Evolutionary conservation across 208 protist species (phyloP).

Genomic region (Trypanosomatidae sp.): DNA sequence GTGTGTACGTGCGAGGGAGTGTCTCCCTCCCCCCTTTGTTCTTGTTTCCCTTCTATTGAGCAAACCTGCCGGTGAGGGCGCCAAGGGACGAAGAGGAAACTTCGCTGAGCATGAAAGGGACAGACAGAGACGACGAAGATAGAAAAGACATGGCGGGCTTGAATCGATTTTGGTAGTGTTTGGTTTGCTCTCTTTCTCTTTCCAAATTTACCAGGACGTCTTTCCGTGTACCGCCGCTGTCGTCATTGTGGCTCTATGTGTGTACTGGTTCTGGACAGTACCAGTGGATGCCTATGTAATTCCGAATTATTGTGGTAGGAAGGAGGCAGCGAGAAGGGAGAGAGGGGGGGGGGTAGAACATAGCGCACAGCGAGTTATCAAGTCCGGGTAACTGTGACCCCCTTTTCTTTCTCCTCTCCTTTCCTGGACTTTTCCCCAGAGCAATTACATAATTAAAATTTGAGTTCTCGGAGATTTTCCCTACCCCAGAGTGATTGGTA

Average conservation of each 20-base stretch:
- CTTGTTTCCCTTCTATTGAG: background rate
- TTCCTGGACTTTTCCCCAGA: background rate
- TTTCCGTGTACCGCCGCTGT: background rate
- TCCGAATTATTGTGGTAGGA: background rate
- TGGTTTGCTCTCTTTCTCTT: background rate
- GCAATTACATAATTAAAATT: background rate
- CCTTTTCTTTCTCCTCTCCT: background rate
- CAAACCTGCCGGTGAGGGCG: background rate
- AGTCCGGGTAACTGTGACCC: background rate
- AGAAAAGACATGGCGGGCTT: background rate
- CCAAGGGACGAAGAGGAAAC: background rate
- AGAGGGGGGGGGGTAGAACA: background rate
- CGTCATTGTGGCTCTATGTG: background rate
- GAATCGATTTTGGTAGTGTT: background rate
- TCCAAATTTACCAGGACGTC: background rate
- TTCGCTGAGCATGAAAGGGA: background rate
- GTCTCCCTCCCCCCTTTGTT: background rate
- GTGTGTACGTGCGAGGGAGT: background rate
- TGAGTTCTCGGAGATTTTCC: background rate
- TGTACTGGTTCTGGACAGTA: background rate
- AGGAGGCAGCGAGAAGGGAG: background rate
- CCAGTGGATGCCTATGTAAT: background rate
- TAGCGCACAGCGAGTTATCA: background rate
- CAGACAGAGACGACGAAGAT: background rate
- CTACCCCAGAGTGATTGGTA: background rate